Evolutionary conservation across 495 filamentous ascomycete species (phyloP).

Genomic region (Pseudevernia furfuracea): DNA sequence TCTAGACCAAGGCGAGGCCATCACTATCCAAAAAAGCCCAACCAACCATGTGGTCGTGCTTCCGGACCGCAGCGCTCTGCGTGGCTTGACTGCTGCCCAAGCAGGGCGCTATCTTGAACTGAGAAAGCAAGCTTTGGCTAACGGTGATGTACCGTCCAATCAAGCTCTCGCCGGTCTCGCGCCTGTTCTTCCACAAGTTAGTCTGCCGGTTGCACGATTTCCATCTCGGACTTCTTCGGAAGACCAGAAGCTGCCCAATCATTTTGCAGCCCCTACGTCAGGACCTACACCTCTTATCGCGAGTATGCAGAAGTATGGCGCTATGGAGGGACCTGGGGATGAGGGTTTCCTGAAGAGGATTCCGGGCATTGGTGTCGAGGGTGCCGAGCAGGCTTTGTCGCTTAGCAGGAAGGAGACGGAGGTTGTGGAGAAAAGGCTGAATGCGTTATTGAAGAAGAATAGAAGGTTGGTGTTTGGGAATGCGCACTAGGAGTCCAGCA

Average conservation of each 20-base stretch:
- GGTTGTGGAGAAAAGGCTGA: slow-evolving; percentile 56
- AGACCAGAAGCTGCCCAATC: slow-evolving; percentile 11
- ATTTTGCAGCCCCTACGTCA: neutral
- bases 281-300: neutral
- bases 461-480: slow-evolving; percentile 18
- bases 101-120: slow-evolving; percentile 70
- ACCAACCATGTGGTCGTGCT: slow-evolving; percentile 36
- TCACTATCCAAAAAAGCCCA: slow-evolving; percentile 33
- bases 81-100: slow-evolving; percentile 65
- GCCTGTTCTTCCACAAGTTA: neutral
- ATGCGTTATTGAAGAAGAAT: slow-evolving; percentile 43
- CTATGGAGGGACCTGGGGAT: slow-evolving; percentile 4
- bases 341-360: slow-evolving; percentile 28
- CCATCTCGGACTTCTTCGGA: neutral
- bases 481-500: neutral
- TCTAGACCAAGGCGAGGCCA: slow-evolving; percentile 34
- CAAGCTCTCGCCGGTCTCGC: slow-evolving; percentile 8
- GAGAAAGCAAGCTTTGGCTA: slow-evolving; percentile 27
- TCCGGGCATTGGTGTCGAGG: slow-evolving; percentile 48
- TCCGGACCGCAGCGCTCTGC: slow-evolving; percentile 71
- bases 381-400: slow-evolving; percentile 51
- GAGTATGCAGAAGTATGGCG: slow-evolving; percentile 6
- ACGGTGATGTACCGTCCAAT: slow-evolving; percentile 9
- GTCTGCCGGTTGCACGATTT: neutral
- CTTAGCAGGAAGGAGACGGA: slow-evolving; percentile 60